Evolutionary conservation across 768 basidiomycete genomes (phyloP).

Genomic region (Russula sp.): DNA sequence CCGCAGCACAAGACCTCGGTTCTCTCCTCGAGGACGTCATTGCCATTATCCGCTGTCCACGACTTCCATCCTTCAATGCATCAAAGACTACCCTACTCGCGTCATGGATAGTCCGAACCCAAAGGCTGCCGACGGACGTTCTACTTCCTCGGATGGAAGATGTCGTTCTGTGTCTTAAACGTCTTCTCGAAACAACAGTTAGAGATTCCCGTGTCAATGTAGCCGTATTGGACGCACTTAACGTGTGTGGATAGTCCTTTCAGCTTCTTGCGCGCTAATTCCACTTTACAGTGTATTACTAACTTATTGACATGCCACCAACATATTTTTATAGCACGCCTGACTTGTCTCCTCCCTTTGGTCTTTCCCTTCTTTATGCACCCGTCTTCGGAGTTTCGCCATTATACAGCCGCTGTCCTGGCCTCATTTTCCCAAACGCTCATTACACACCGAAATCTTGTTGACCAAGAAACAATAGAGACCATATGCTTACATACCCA

Average conservation of each 20-base stretch:
- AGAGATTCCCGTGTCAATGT: constrained; percentile 4
- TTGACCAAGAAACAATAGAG: constrained; percentile 6
- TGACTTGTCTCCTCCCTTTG: constrained; percentile 12
- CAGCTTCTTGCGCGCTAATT: background rate
- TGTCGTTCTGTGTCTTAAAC: constrained; percentile 3
- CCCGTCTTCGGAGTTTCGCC: constrained; percentile 11
- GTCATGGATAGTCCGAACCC: constrained; percentile 15
- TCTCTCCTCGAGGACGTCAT: constrained; percentile 13
- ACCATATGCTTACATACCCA: constrained; percentile 11
- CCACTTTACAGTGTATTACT: constrained; percentile 7
- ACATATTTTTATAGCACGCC: constrained; percentile 2
- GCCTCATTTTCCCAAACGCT: constrained; percentile 15
- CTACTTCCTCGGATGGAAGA: constrained; percentile 11
- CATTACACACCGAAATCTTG: background rate
- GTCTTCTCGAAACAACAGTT: constrained; percentile 3
- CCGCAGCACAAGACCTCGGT: constrained; percentile 10
- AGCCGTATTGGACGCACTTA: constrained; percentile 12
- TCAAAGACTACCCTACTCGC: constrained; percentile 10
- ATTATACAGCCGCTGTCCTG: constrained; percentile 9
- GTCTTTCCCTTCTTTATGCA: constrained; percentile 16
- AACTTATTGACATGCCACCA: constrained; percentile 9
- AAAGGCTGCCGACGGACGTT: constrained; percentile 11
- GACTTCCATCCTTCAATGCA: background rate
- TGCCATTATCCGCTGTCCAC: background rate
- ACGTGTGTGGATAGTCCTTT: background rate